Evolutionary conservation across 371 early-diverging fungal species (phyloP).

Genomic region (Mortierella sp.): DNA sequence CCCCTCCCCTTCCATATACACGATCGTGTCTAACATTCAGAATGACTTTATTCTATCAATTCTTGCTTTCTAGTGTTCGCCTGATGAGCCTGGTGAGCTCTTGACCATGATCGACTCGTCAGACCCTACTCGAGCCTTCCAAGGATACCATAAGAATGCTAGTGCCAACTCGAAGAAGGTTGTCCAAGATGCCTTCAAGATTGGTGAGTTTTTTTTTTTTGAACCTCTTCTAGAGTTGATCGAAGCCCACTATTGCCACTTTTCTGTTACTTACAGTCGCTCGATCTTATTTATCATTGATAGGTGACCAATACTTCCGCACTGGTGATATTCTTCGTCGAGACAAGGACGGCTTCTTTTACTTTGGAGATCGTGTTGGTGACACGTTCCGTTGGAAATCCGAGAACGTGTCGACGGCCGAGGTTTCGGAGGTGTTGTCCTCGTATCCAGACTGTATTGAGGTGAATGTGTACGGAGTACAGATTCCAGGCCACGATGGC

Average conservation of each 20-base stretch:
- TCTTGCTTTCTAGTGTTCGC: conserved; percentile 17
- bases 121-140: conserved; percentile 50
- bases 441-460: conserved; percentile 69
- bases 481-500: conserved; percentile 69
- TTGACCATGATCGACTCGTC: conserved; percentile 44
- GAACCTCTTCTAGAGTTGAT: not conserved
- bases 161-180: conserved; percentile 50
- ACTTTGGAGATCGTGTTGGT: conserved; percentile 82
- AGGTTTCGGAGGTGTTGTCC: conserved; percentile 70
- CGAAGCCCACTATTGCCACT: not conserved
- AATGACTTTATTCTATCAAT: not conserved
- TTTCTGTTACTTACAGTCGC: no score
- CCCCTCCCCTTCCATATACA: no score
- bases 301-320: conserved; percentile 70
- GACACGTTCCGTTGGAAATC: conserved; percentile 83
- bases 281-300: not conserved
- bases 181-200: conserved; percentile 42
- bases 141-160: conserved; percentile 51
- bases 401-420: conserved; percentile 76
- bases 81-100: conserved; percentile 50
- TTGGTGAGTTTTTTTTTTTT: conserved; percentile 17
- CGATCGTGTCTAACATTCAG: no score
- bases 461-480: conserved; percentile 73
- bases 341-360: conserved; percentile 70
- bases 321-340: conserved; percentile 76